Conservation (phyloP, 106 monocot species). For the Phalaenopsis aphrodite region DNA sequence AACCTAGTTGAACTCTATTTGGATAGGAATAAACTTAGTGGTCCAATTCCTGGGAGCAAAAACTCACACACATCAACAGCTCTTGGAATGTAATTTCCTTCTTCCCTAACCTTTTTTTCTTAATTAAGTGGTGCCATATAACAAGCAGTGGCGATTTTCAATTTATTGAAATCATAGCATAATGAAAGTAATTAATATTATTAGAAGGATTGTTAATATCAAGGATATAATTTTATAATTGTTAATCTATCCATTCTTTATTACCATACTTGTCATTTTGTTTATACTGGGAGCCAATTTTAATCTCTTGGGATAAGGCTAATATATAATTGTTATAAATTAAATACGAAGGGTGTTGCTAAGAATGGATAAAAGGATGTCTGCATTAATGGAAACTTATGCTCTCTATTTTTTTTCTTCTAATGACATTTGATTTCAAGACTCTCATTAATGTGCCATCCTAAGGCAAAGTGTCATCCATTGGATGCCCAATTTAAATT, state of each 20-base stretch:
- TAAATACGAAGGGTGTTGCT: background rate
- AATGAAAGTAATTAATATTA: too few species aligned
- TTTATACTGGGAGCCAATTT: background rate
- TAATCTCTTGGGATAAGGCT: background rate
- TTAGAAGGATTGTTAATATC: too few species aligned
- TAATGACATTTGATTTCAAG: background rate
- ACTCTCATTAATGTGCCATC: background rate
- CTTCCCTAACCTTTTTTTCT: background rate
- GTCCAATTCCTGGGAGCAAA: slow-evolving; percentile 59
- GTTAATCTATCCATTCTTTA: too few species aligned
- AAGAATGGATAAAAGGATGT: background rate
- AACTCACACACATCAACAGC: slow-evolving; percentile 8
- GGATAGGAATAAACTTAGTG: slow-evolving; percentile 64
- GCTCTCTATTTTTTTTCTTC: too few species aligned
- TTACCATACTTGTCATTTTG: too few species aligned
- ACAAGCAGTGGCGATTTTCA: too few species aligned
- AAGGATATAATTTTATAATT: too few species aligned
- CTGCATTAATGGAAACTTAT: background rate
- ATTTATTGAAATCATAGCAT: too few species aligned
- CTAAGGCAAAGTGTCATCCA: background rate
- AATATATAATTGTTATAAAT: background rate
- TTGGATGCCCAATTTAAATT: background rate
- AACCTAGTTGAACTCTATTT: slow-evolving; percentile 59
- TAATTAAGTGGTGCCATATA: background rate
- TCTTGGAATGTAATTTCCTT: slow-evolving; percentile 22